Conservation (phyloP, 148 eudicot species). For the Rhododendron simsii region DNA sequence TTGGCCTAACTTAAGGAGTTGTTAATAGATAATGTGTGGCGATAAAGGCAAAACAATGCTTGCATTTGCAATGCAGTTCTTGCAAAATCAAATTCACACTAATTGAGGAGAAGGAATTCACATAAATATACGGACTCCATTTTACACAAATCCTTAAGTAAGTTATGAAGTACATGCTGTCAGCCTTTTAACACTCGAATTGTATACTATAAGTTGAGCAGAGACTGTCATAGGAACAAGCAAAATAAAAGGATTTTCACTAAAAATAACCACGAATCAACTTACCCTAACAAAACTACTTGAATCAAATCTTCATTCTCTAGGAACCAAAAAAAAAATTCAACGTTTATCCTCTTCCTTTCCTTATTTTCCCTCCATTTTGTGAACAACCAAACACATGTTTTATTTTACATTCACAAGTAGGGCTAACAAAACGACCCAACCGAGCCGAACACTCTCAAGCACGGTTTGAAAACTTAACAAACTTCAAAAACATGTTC, state of each 20-base stretch:
- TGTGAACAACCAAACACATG: background rate
- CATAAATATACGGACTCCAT: background rate
- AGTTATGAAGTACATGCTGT: background rate
- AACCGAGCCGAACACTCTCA: background rate
- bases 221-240: background rate
- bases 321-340: background rate
- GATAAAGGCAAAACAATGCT: background rate
- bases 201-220: background rate
- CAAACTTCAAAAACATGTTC: background rate
- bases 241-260: background rate
- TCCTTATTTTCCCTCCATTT: conserved; percentile 1
- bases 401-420: background rate
- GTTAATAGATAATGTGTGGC: background rate
- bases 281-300: background rate
- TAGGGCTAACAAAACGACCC: background rate
- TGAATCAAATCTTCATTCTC: background rate
- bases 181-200: background rate
- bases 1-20: too few relatives aligned
- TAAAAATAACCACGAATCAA: background rate
- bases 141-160: background rate
- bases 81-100: background rate
- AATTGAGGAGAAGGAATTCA: background rate
- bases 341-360: background rate
- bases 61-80: background rate
- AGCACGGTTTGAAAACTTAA: background rate